Percentiles rank a stretch among this genome's conserved stretches.
phyloP scores from a whole-genome alignment of 2,329 filamentous ascomycete species.

The Eurotiales sp. region DNA sequence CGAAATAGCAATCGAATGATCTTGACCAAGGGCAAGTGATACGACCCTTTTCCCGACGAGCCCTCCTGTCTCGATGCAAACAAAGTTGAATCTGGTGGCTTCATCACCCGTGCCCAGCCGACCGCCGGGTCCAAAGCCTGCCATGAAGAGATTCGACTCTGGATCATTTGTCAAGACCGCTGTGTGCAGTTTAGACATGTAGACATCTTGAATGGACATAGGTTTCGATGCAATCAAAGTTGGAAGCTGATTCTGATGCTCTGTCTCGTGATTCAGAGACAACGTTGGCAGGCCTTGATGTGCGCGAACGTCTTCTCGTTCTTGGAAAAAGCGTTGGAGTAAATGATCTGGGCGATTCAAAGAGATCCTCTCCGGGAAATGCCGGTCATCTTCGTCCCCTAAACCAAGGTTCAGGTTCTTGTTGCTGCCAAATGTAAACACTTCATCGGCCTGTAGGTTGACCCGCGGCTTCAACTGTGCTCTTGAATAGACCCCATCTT shows the following conservation, averaged over 20 bases:
- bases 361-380: slow-evolving; percentile 81
- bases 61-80: slow-evolving; percentile 71
- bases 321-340: slow-evolving; percentile 67
- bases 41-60: slow-evolving; percentile 70
- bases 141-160: slow-evolving; percentile 86
- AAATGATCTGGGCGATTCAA: slow-evolving; percentile 75
- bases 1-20: slow-evolving; percentile 82
- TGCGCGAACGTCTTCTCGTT: slow-evolving; percentile 47
- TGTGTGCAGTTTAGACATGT: slow-evolving; percentile 87
- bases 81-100: slow-evolving; percentile 80
- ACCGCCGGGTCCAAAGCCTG: slow-evolving; percentile 86
- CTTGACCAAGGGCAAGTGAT: slow-evolving; percentile 81
- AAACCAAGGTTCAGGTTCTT: slow-evolving; percentile 90
- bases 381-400: slow-evolving; percentile 91
- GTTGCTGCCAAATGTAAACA: slow-evolving; percentile 94
- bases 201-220: slow-evolving; percentile 73
- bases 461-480: slow-evolving; percentile 29
- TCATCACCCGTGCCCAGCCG: slow-evolving; percentile 87
- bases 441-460: slow-evolving; percentile 67
- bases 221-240: slow-evolving; percentile 67
- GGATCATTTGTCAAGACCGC: slow-evolving; percentile 84
- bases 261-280: slow-evolving; percentile 20
- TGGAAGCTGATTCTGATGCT: slow-evolving; percentile 59
- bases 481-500: slow-evolving; percentile 16
- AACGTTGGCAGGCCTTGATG: slow-evolving; percentile 32